phyloP scores from a whole-genome alignment of 129 eudicot species.

The Solidago caesia region DNA sequence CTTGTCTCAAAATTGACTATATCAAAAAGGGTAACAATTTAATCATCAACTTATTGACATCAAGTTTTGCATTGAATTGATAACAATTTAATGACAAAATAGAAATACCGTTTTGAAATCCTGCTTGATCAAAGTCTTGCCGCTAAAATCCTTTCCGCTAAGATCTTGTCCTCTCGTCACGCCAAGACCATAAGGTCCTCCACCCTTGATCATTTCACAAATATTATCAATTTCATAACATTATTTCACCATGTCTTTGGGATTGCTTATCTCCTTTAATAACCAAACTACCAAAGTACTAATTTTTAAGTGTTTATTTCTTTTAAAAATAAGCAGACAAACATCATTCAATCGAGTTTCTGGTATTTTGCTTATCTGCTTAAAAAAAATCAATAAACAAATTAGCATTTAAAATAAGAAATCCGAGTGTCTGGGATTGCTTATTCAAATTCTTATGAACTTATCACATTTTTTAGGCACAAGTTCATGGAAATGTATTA shows the following conservation, averaged over 20 bases:
- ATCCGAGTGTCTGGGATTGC: too few species aligned
- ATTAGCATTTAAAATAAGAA: too few species aligned
- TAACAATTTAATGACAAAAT: not conserved
- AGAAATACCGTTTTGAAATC: slow-evolving; percentile 85
- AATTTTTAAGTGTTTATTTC: too few species aligned
- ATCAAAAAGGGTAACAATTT: slow-evolving; percentile 10
- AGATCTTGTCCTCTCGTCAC: slow-evolving; percentile 98
- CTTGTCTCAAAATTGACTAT: slow-evolving; percentile 88
- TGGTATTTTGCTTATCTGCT: too few species aligned
- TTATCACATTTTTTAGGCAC: too few species aligned
- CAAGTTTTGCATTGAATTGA: not conserved
- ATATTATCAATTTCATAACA: slow-evolving; percentile 20
- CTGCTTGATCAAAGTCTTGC: slow-evolving; percentile 80
- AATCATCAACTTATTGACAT: not conserved
- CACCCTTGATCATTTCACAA: slow-evolving; percentile 56
- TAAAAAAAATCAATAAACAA: too few species aligned
- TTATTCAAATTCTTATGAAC: too few species aligned
- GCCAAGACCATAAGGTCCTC: slow-evolving; percentile 93
- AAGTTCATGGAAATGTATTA: too few species aligned
- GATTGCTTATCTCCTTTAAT: too few species aligned
- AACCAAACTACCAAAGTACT: not conserved
- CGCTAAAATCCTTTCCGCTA: slow-evolving; percentile 89
- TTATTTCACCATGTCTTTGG: not conserved
- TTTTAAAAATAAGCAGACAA: too few species aligned
- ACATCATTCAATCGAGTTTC: too few species aligned